Percentiles rank a stretch among this genome's conserved stretches.
phyloP scores from a whole-genome alignment of 176 grass and related monocot genomes.

The Oropetium thomaeum region DNA sequence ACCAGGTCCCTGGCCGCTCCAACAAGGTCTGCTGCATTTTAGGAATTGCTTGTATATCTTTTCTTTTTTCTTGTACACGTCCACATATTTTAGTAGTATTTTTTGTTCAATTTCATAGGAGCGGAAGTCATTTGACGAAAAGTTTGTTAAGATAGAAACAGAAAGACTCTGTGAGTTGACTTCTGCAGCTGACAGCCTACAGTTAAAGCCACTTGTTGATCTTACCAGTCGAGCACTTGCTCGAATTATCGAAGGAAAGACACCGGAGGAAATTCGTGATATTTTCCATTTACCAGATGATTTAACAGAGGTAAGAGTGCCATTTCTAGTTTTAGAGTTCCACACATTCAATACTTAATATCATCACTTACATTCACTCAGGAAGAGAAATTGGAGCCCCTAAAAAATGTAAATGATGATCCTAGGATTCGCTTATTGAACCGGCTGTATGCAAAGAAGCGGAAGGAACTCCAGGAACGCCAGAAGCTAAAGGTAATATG shows the following conservation, averaged over 20 bases:
- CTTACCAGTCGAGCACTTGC: slow-evolving; percentile 96
- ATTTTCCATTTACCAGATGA: slow-evolving; percentile 98
- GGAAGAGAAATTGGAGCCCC: slow-evolving; percentile 99
- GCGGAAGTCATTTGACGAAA: slow-evolving; percentile 95
- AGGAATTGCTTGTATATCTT: not conserved
- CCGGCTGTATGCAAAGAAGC: slow-evolving; percentile 95
- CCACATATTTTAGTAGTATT: slow-evolving; percentile 25
- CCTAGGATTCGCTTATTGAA: slow-evolving; percentile 95
- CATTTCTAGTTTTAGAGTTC: slow-evolving; percentile 12
- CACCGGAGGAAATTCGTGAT: slow-evolving; percentile 97
- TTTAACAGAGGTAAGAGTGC: slow-evolving; percentile 72
- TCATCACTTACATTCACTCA: slow-evolving; percentile 44
- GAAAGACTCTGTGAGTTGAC: slow-evolving; percentile 94
- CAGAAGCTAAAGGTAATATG: slow-evolving; percentile 78
- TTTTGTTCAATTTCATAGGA: slow-evolving; percentile 42
- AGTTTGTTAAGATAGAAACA: slow-evolving; percentile 92
- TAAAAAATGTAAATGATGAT: slow-evolving; percentile 99
- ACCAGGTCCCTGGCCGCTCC: slow-evolving; percentile 90
- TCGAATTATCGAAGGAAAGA: slow-evolving; percentile 97
- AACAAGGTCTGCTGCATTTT: slow-evolving; percentile 62
- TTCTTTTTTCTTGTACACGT: not conserved
- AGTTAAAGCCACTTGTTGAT: slow-evolving; percentile 95
- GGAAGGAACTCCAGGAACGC: slow-evolving; percentile 95
- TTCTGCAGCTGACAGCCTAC: slow-evolving; percentile 94
- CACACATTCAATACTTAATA: slow-evolving; percentile 22